Base-by-base conservation (phyloP, 345 rosid species). In the Brassica nigra region DNA sequence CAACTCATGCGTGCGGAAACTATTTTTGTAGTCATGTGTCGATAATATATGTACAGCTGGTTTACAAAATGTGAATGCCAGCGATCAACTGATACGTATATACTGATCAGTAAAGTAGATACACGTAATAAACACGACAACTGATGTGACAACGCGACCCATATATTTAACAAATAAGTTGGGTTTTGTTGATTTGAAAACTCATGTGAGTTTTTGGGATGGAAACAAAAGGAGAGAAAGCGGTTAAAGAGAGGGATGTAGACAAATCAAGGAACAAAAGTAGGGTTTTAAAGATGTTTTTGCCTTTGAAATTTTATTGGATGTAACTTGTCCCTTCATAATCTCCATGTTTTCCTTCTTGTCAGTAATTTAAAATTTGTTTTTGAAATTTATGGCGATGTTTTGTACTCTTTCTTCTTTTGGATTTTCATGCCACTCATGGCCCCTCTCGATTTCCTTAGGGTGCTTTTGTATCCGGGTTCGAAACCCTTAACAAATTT, bases 211-310 rank as follows among this genome's bases (percentile, higher is more conserved):
- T 8, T 29, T 63, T 39, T 80, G 71, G 72, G 80, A 81, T 76
- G 11, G 68, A 81, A 76, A 75, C 83, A 80, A 76, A 65, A 70
- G 61, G 31, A 80, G 66, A 79, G 52, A 62, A 68, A 74, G 33
- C 10, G 34, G 82, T 67, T 73, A 33, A 73, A 79, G 64, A 74
- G 62, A 36, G 49, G 20, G 79, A 80, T 52, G 71, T 74, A 66
- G 76, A 81, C 80, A 57, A 58, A 66, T 71, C 80, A 76, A 71
- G 47, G 74, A 81, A 58, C 83, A 81, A 33, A 71, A 76, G 80
- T 81, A 81, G 83, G 80, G 80, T 71, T 80, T 71, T 80, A 66
- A 59, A 44, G 47, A 76, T 81, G 77, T 81, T 71, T 76, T 80
- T 52, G 74, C 55, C 44, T 57, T 28, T 59, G 65, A 58, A 14